These are phyloP conservation scores for Chlorella sp. DNA, from an alignment of 139 green algal species.

Conservation along the genomic window DNA sequence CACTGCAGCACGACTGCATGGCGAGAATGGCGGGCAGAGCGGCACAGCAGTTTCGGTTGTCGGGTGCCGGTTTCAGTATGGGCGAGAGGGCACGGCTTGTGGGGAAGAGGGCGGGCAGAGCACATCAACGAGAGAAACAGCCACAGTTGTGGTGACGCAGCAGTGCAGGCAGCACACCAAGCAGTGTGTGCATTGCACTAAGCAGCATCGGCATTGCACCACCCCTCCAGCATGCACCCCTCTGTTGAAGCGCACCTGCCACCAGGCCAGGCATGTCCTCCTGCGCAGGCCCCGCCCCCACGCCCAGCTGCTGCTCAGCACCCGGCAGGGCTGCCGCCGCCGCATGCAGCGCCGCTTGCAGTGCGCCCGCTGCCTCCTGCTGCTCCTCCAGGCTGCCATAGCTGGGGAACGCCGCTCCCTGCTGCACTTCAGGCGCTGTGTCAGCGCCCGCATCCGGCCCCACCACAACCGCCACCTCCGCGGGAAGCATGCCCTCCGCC, in stretches of 20 bases:
- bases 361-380: neutral
- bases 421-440: neutral
- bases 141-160: no score
- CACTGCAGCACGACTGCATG: slow-evolving; percentile 16
- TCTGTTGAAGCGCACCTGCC: neutral
- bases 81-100: no score
- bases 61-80: no score
- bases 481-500: neutral
- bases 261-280: slow-evolving; percentile 37
- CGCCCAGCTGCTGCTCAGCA: neutral
- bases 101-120: no score
- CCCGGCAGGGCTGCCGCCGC: neutral
- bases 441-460: slow-evolving; percentile 7
- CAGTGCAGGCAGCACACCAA: neutral
- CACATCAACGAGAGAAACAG: no score
- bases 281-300: slow-evolving; percentile 9
- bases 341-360: slow-evolving; percentile 4
- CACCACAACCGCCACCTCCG: slow-evolving; percentile 27
- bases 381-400: neutral
- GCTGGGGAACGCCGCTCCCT: slow-evolving; percentile 20
- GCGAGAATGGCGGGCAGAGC: no score
- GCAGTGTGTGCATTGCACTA: neutral
- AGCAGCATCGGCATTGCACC: neutral
- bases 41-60: no score
- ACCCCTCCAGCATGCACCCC: neutral